Evolutionary conservation across 2,329 filamentous ascomycete species (phyloP).

Genomic region (Xylogone sp.): DNA sequence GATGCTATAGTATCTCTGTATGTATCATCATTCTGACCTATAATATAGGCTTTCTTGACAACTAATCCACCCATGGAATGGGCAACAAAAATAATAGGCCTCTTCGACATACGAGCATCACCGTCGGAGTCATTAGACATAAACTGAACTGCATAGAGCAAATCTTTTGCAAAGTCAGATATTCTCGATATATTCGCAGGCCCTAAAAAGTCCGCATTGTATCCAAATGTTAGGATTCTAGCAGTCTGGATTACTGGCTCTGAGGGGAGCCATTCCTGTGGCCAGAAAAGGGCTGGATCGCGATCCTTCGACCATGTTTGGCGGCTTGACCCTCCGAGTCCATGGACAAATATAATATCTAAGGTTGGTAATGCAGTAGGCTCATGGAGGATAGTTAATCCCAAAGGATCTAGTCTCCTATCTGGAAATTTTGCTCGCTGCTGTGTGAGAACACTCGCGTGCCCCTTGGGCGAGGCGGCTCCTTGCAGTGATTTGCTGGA

Average conservation of each 20-base stretch:
- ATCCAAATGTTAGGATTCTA: slow-evolving; percentile 32
- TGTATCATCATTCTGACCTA: slow-evolving; percentile 20
- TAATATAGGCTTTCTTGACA: slow-evolving; percentile 23
- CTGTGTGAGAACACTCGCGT: not conserved
- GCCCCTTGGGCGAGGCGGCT: no score
- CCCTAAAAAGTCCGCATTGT: slow-evolving; percentile 17
- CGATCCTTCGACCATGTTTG: slow-evolving; percentile 31
- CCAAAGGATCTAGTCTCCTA: slow-evolving; percentile 10
- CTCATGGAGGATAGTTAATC: slow-evolving; percentile 13
- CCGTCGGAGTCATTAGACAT: slow-evolving; percentile 7
- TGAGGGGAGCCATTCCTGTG: slow-evolving; percentile 27
- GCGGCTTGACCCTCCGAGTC: slow-evolving; percentile 33
- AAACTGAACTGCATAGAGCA: slow-evolving; percentile 23
- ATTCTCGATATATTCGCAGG: slow-evolving; percentile 9
- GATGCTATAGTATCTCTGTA: slow-evolving; percentile 25
- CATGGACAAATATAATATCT: slow-evolving; percentile 37
- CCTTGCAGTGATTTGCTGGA: no score
- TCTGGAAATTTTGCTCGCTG: not conserved
- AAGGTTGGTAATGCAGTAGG: slow-evolving; percentile 6
- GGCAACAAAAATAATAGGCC: slow-evolving; percentile 36
- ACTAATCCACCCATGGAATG: slow-evolving; percentile 43
- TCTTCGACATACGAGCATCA: slow-evolving; percentile 11
- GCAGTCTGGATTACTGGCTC: slow-evolving; percentile 28
- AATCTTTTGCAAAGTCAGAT: slow-evolving; percentile 25
- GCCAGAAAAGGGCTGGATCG: slow-evolving; percentile 31